Evolutionary conservation across 345 rosid genomes (phyloP), one percentile per base, ranked within the genome.

Genomic region (Dovyalis caffra): DNA sequence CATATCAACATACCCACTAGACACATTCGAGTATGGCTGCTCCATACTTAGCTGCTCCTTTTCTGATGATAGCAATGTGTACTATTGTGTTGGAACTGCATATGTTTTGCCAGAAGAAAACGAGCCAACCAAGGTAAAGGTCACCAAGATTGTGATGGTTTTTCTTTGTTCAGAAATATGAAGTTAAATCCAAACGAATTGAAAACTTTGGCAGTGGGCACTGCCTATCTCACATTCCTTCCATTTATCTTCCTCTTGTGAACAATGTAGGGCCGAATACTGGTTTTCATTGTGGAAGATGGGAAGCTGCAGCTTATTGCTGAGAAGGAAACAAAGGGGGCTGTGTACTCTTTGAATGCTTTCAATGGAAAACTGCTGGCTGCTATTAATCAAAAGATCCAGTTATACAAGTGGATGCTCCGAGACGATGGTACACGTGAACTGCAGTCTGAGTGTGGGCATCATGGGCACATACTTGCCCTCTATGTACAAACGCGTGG

Each of bases 331-430:
- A 95, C 98, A 11, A 90, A 93, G 77, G 98, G 99, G 60, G 88
- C 98, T 11, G 97, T 91, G 29, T 93, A 89, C 80, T 88, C 94
- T 63, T 79, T 95, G 68, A 91, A 91, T 82, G 91, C 96, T 53
- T 95, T 95, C 80, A 93, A 93, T 77, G 99, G 99, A 20, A 95
- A 93, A 81, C 80, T 95, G 70, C 89, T 93, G 18, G 99, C 99
- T 75, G 95, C 92, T 64, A 95, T 95, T 58, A 89, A 91, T 86
- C 93, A 93, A 78, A 93, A 93, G 76, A 91, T 93, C 67, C 99
- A 95, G 81, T 76, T 95, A 77, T 93, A 88, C 76, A 95, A 91
- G 81, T 95, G 98, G 99, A 89, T 88, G 96, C 88, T 85, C 64
- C 84, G 98, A 35, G 99, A 95, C 74, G 99, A 91, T 84, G 91